Evolutionary conservation across 2,329 filamentous ascomycete genomes (phyloP), one percentile per base, ranked within the genome.

Genomic region (Monilinia fructigena): DNA sequence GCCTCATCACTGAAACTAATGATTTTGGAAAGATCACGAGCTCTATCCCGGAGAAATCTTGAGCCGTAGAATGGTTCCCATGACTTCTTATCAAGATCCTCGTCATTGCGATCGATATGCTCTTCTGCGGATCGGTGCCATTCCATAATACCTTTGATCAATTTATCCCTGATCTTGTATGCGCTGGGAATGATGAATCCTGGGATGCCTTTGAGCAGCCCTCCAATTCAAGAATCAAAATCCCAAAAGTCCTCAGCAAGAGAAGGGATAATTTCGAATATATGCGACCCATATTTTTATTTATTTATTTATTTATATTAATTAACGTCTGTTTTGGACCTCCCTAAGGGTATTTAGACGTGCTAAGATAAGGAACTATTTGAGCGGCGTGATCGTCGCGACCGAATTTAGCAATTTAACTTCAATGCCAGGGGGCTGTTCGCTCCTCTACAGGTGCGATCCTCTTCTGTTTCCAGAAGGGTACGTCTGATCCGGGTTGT

Each of bases 51-150:
- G 70, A 77, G 73, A 4, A 77, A 45, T 16, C 67, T 76, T n/a
- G 71, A 47, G 2, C 75, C 75, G 66, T 70, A 75, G 48, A 69
- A 63, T n/a, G 72, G 70, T 16, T 77, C 75, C 71, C 73, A 76
- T 16, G 72, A 70, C n/a, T 62, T 47, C 14, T 45, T 62, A 11
- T 67, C 61, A 1, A 72, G 64, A 28, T 47, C 48, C 8, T 68
- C 65, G 40, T 71, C 70, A 18, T 66, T 18, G n/a, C 55, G 56
- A 67, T 73, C 67, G 18, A 66, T 20, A 16, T 62, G 38, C 23
- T 68, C 66, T 40, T 59, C 31, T 0, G 74, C 73, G 53, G 72
- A 68, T n/a, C 12, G 18, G 26, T 73, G 74, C 75, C 75, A 77
- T 40, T 67, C 69, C 55, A 68, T 69, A 18, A 77, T 60, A 16